Base-by-base conservation (phyloP, 208 protist species). In the Angomonas deanei region DNA sequence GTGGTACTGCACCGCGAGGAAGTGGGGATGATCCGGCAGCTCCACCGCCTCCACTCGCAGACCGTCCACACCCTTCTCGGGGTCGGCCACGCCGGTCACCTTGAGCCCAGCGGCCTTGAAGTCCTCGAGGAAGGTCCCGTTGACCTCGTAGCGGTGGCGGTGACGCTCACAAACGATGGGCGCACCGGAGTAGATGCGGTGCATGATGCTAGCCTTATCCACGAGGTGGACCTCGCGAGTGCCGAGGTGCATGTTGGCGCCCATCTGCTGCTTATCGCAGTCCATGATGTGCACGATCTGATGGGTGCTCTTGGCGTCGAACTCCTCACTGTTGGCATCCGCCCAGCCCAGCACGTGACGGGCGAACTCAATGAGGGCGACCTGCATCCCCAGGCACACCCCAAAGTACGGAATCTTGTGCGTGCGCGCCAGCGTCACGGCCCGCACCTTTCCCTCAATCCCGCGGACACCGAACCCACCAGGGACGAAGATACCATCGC, bases 241-340 rank as follows among this genome's bases (percentile, higher is more conserved):
- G n/a, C 99, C 99, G 5, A 99, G 92, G 68, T 99, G 94, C 99
- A 99, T 99, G 55, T 98, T 99, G 28, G 97, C 99, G 31, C 98
- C 99, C 89, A 99, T 90, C 26, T 91, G 59, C 24, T 79, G 87
- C 38, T 86, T 96, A 53, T 94, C 94, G 17, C 85, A 78, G 73
- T 99, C 98, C 63, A 98, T 99, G 93, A 99, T 99, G 77, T 91
- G 97, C 13, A 99, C 85, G 34, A 99, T 80, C 19, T 99, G 95
- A 55, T 90, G 83, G 1, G 69, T 73, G 48, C 70, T 88, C 13
- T 53, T 27, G 11, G 64, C 21, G 79, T 98, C 81, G 69, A 99
- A 99, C 79, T 99, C 97, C 53, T 93, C 86, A 61, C 92, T 98
- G 70, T 94, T 98, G 26, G 97, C 97, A 54, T 94, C 92, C 15